These are phyloP conservation scores for Neurospora sp. DNA, from an alignment of 495 filamentous ascomycete genomes.

Conservation along the genomic window DNA sequence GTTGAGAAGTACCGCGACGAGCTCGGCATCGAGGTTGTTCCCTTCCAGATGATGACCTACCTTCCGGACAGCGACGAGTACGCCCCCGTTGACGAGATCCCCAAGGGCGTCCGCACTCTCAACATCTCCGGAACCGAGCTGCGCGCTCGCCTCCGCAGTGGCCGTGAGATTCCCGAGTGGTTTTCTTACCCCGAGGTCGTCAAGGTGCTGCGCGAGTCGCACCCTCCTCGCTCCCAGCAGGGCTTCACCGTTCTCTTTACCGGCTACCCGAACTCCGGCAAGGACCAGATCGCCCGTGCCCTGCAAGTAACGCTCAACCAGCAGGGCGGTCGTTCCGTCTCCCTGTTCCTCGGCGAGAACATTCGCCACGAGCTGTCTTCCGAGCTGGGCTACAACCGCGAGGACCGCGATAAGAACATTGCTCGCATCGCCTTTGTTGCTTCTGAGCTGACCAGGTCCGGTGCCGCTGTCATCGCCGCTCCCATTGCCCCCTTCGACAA, in stretches of 20 bases:
- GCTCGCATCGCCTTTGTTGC: slow-evolving; percentile 94
- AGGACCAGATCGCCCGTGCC: slow-evolving; percentile 90
- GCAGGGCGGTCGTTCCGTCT: slow-evolving; percentile 90
- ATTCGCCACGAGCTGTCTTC: slow-evolving; percentile 88
- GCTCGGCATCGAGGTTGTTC: slow-evolving; percentile 95
- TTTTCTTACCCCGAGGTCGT: slow-evolving; percentile 99
- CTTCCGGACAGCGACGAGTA: slow-evolving; percentile 96
- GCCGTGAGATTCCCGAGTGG: slow-evolving; percentile 94
- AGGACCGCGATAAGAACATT: slow-evolving; percentile 93
- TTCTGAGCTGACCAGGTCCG: slow-evolving; percentile 82
- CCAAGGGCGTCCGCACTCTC: slow-evolving; percentile 72
- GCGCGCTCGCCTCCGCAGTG: slow-evolving; percentile 76
- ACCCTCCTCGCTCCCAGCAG: slow-evolving; percentile 78
- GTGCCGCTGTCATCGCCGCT: slow-evolving; percentile 90
- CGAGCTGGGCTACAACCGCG: slow-evolving; percentile 87
- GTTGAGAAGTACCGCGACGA: slow-evolving; percentile 95
- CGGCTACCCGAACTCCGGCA: slow-evolving; percentile 91
- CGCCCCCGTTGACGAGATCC: slow-evolving; percentile 79
- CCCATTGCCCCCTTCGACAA: slow-evolving; percentile 93
- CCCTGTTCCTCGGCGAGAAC: slow-evolving; percentile 87
- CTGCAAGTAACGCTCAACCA: slow-evolving; percentile 97
- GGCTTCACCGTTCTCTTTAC: slow-evolving; percentile 98
- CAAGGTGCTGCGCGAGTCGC: slow-evolving; percentile 85
- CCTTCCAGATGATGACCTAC: slow-evolving; percentile 99
- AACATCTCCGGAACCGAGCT: slow-evolving; percentile 98